Percentiles rank a stretch among this genome's conserved stretches.
Conservation (phyloP, 768 basidiomycete species). For the Termitomyces titanicus region DNA sequence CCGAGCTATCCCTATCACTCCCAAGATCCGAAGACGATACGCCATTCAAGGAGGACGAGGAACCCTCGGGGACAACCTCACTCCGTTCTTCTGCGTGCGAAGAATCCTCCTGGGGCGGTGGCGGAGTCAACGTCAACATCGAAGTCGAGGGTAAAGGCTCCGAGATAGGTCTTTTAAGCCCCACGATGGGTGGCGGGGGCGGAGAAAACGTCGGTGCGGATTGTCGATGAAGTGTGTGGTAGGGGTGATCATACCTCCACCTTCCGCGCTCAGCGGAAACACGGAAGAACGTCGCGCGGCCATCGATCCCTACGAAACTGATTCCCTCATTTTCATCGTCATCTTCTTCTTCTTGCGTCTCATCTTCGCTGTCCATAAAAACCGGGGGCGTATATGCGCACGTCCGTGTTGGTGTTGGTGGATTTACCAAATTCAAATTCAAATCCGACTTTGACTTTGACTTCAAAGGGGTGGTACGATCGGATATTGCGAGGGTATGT, state of each 20-base stretch:
- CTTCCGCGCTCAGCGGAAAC: constrained; percentile 57
- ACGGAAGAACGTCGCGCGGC: constrained; percentile 49
- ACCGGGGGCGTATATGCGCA: constrained; percentile 9
- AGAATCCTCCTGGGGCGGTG: no score
- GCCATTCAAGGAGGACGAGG: constrained; percentile 8
- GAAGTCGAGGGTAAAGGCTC: constrained; percentile 23
- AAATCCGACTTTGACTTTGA: no score
- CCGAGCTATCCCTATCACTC: background rate
- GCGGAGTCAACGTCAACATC: no score
- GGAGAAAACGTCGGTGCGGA: constrained; percentile 31
- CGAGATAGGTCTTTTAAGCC: constrained; percentile 30
- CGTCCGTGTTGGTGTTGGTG: no score
- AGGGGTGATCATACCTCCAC: constrained; percentile 51
- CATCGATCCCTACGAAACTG: constrained; percentile 24
- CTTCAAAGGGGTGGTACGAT: no score
- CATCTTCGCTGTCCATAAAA: constrained; percentile 33
- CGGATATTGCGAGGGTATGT: no score
- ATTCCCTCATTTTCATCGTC: constrained; percentile 11
- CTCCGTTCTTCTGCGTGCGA: constrained; percentile 4
- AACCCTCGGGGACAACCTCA: constrained; percentile 10
- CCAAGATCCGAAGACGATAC: constrained; percentile 3
- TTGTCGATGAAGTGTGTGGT: constrained; percentile 26
- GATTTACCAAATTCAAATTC: no score
- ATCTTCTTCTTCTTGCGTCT: constrained; percentile 24
- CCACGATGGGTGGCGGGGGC: constrained; percentile 24